Conservation (phyloP, 805 yeast genomes). For the Wickerhamiella nectarea region DNA sequence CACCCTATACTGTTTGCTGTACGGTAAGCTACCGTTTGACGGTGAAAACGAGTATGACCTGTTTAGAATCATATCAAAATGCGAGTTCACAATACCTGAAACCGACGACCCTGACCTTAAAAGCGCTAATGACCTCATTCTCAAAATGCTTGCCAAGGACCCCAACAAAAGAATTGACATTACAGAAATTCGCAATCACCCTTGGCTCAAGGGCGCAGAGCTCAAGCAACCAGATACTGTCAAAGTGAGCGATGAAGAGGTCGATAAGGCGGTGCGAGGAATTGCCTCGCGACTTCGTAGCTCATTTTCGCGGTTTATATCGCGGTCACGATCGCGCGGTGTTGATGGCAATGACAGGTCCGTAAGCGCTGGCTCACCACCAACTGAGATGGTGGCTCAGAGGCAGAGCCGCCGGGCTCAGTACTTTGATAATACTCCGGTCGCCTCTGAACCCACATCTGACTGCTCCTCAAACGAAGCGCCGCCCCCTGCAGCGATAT, state of each 20-base stretch:
- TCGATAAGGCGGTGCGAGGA: conserved; percentile 70
- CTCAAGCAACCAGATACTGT: conserved; percentile 15
- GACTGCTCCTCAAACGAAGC: neutral
- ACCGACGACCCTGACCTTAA: conserved; percentile 18
- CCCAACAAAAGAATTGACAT: conserved; percentile 58
- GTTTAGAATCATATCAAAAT: conserved; percentile 64
- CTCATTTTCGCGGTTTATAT: conserved; percentile 25
- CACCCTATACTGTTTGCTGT: conserved; percentile 72
- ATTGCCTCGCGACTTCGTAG: conserved; percentile 51
- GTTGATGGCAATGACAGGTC: neutral
- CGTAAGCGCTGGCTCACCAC: neutral
- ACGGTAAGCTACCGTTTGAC: conserved; percentile 80
- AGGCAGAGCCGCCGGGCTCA: neutral
- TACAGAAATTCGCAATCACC: conserved; percentile 59
- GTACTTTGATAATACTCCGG: neutral
- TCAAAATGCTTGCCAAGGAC: conserved; percentile 51
- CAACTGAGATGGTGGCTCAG: neutral
- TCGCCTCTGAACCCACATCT: neutral
- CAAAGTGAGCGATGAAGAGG: conserved; percentile 50
- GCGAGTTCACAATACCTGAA: conserved; percentile 45
- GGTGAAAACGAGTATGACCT: conserved; percentile 77
- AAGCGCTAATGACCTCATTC: conserved; percentile 40
- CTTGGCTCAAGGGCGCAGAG: conserved; percentile 42
- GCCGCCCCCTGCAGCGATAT: neutral
- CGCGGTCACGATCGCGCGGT: conserved; percentile 1